Evolutionary conservation across 2,329 filamentous ascomycete species (phyloP).

Genomic region (Blumeriella jaapii): DNA sequence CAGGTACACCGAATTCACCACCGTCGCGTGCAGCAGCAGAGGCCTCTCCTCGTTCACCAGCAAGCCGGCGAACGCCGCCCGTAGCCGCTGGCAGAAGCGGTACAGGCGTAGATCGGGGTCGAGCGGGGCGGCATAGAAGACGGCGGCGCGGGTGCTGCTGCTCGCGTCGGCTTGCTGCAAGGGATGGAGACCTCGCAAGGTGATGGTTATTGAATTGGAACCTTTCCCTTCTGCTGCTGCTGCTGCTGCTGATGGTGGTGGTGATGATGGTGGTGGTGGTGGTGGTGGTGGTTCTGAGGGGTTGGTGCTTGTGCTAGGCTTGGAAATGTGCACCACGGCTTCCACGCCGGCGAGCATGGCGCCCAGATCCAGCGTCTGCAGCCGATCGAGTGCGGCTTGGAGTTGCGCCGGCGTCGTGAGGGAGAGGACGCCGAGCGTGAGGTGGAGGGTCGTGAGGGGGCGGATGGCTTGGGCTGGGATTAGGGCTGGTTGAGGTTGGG

Average conservation of each 20-base stretch:
- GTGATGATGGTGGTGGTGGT: no score
- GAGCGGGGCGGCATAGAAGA: conserved; percentile 51
- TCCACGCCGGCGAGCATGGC: conserved; percentile 29
- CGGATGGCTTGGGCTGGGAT: conserved; percentile 59
- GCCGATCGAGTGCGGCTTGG: conserved; percentile 33
- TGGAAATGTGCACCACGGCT: no score
- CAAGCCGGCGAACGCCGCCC: conserved; percentile 43
- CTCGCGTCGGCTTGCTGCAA: conserved; percentile 46
- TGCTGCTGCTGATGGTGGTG: no score
- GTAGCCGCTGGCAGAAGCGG: conserved; percentile 45
- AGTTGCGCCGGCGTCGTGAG: conserved; percentile 42
- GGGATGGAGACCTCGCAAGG: conserved; percentile 42
- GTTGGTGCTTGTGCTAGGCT: no score
- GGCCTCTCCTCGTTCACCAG: conserved; percentile 48
- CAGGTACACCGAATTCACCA: conserved; percentile 77
- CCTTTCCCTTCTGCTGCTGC: no score
- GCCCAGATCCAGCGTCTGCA: conserved; percentile 35
- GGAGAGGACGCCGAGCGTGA: conserved; percentile 81
- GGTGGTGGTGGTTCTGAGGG: no score
- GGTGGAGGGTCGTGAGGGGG: conserved; percentile 69
- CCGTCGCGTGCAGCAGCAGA: conserved; percentile 70
- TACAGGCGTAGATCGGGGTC: conserved; percentile 41
- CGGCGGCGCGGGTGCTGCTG: conserved; percentile 53
- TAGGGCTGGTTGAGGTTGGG: no score
- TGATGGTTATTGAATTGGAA: conserved; percentile 29